A percentile compares a stretch with the other conserved stretches of the same genome.
These are phyloP conservation scores for Boechera retrofracta DNA, from an alignment of 345 rosid species.

Conservation along the genomic window DNA sequence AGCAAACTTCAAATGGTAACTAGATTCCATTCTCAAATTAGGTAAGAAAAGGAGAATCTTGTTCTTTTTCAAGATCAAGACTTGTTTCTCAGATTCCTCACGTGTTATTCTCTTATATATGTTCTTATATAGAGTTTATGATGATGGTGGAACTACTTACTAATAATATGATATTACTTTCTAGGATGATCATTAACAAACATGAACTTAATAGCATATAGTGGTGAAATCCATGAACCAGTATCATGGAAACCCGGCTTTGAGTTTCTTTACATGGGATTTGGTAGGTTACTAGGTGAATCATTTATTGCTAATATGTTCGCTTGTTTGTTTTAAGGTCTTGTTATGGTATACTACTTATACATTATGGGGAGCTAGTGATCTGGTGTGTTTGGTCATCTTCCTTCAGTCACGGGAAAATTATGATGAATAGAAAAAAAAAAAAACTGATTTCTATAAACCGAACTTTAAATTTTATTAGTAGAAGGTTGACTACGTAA, in stretches of 20 bases:
- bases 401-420: neutral
- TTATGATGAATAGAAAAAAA: too few relatives aligned
- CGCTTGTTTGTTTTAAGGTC: neutral
- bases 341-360: neutral
- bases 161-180: neutral
- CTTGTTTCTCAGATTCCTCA: conserved; percentile 35
- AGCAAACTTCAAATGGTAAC: conserved; percentile 39
- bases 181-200: neutral
- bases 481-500: too few relatives aligned
- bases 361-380: neutral
- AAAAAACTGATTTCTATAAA: too few relatives aligned
- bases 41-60: conserved; percentile 37
- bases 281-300: neutral
- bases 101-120: conserved; percentile 18
- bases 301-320: neutral
- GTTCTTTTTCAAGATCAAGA: conserved; percentile 33
- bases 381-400: conserved; percentile 8
- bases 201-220: neutral
- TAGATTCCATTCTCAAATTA: conserved; percentile 36
- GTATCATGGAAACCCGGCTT: neutral
- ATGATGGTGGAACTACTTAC: neutral
- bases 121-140: neutral
- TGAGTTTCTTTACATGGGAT: conserved; percentile 12
- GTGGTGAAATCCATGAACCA: neutral
- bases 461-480: too few relatives aligned